These are phyloP conservation scores for Naematelia encephala DNA, from an alignment of 768 basidiomycete genomes.

Conservation along the genomic window DNA sequence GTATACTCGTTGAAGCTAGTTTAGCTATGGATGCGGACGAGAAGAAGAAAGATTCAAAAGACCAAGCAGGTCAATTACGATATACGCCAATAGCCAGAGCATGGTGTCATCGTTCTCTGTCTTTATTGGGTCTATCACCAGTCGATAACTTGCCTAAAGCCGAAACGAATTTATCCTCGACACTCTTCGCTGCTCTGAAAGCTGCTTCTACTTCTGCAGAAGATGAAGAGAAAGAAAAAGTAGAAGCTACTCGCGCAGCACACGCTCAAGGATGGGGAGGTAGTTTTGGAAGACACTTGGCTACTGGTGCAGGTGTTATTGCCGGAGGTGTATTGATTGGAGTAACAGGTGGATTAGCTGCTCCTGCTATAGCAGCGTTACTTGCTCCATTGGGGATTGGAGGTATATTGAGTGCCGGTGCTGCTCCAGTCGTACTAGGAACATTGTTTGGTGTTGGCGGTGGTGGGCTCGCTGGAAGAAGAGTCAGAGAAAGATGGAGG, in stretches of 20 bases:
- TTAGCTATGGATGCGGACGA: slow-evolving; percentile 26
- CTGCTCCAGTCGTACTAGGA: slow-evolving; percentile 52
- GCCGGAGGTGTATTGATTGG: slow-evolving; percentile 52
- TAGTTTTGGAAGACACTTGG: slow-evolving; percentile 41
- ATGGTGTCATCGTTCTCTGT: slow-evolving; percentile 31
- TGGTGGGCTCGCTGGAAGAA: slow-evolving; percentile 51
- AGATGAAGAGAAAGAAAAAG: slow-evolving; percentile 37
- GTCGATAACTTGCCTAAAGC: slow-evolving; percentile 26
- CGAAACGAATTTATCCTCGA: slow-evolving; percentile 36
- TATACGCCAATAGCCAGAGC: slow-evolving; percentile 42
- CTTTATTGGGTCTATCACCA: slow-evolving; percentile 29
- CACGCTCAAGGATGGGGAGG: slow-evolving; percentile 53
- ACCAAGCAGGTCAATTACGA: slow-evolving; percentile 12
- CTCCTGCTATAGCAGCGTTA: slow-evolving; percentile 52
- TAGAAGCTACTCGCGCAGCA: slow-evolving; percentile 35
- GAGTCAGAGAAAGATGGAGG: slow-evolving; percentile 52
- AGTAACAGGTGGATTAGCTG: slow-evolving; percentile 53
- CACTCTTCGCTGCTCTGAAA: slow-evolving; percentile 42
- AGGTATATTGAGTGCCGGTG: slow-evolving; percentile 46
- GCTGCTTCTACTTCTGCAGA: slow-evolving; percentile 32
- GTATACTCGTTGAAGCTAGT: slow-evolving; percentile 35
- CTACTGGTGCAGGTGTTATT: slow-evolving; percentile 52
- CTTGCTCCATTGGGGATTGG: slow-evolving; percentile 49
- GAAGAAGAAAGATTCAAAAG: slow-evolving; percentile 3
- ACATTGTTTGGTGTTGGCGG: slow-evolving; percentile 53